A percentile compares a stretch with the other conserved stretches of the same genome.
Conservation (phyloP, 129 eudicot genomes). For the Daucus carota region DH1_v3.0 NC_030387.2:37366501-37367000, state of each 20-base stretch:
- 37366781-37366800: neutral
- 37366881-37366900: neutral
- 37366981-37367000: neutral
- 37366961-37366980: neutral
- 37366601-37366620: neutral
- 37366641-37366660: neutral
- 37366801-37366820: neutral
- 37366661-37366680: neutral
- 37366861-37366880: neutral
- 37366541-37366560: neutral
- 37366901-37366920: neutral
- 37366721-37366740: neutral
- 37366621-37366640: neutral
- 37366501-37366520: conserved; percentile 76
- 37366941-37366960: neutral
- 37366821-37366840: neutral
- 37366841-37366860: neutral
- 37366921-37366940: neutral
- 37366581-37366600: neutral
- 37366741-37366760: neutral
- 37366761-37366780: neutral
- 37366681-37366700: neutral
- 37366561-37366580: neutral
- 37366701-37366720: neutral
- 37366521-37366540: conserved; percentile 11